Evolutionary conservation across 1,284 basidiomycete species (phyloP).

Genomic region (Fomitiporia mediterranea): DNA sequence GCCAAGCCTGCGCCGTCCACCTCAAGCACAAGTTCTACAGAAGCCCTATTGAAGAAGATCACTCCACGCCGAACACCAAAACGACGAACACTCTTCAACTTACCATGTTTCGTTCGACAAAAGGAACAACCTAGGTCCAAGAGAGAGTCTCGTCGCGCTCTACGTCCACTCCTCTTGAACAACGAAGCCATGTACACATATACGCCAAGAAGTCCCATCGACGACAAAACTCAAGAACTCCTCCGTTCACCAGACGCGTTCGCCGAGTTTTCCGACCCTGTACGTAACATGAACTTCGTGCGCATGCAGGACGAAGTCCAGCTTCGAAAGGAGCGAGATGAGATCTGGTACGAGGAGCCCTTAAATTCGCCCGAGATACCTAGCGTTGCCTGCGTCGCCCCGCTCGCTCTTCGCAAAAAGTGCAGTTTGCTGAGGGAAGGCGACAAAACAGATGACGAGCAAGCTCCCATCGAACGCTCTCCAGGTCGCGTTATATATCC

Average conservation of each 20-base stretch:
- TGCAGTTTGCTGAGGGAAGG: not conserved
- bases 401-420: constrained; percentile 3
- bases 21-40: constrained; percentile 2
- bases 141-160: not conserved
- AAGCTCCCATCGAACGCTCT: not conserved
- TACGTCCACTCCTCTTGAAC: constrained; percentile 7
- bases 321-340: constrained; percentile 5
- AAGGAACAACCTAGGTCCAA: not conserved
- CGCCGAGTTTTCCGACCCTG: constrained; percentile 6
- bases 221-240: constrained; percentile 9
- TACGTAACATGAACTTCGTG: constrained; percentile 6
- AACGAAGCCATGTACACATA: not conserved
- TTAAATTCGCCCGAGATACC: not conserved
- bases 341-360: constrained; percentile 4
- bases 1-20: not conserved
- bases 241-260: constrained; percentile 17
- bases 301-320: constrained; percentile 9
- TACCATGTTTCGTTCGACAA: not conserved
- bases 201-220: constrained; percentile 5
- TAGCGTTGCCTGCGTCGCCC: not conserved
- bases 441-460: not conserved
- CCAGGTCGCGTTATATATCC: not conserved
- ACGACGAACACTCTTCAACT: not conserved
- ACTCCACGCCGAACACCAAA: not conserved
- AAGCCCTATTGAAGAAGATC: not conserved